Evolutionary conservation across 2,329 filamentous ascomycete genomes (phyloP).

Genomic region (Trichoderma koningiopsis): DNA sequence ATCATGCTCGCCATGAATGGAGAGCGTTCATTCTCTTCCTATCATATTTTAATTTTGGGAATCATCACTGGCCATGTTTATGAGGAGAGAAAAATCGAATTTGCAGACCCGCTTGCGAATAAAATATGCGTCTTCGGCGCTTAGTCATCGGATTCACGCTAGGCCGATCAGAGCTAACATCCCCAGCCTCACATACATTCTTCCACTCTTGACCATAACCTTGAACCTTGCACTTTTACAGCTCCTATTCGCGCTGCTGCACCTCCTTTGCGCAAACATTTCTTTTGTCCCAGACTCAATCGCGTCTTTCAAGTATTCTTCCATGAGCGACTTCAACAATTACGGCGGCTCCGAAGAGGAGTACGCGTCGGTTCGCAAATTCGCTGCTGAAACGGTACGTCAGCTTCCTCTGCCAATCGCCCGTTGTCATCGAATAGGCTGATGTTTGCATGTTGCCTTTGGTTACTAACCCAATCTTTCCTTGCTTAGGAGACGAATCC

Average conservation of each 20-base stretch:
- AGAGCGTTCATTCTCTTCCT: constrained; percentile 69
- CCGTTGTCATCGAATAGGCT: background rate
- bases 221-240: constrained; percentile 18
- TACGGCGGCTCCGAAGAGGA: constrained; percentile 78
- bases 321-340: constrained; percentile 70
- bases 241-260: background rate
- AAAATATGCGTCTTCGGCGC: constrained; percentile 31
- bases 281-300: background rate
- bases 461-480: constrained; percentile 30
- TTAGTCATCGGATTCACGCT: constrained; percentile 33
- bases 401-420: background rate
- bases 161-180: background rate
- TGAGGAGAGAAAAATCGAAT: constrained; percentile 34
- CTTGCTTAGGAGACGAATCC: constrained; percentile 62
- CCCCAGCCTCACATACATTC: constrained; percentile 12
- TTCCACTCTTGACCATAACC: constrained; percentile 4
- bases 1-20: constrained; percentile 57
- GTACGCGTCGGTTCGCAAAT: constrained; percentile 77
- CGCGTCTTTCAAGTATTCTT: constrained; percentile 24
- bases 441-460: background rate
- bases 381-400: constrained; percentile 73
- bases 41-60: constrained; percentile 58
- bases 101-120: constrained; percentile 5
- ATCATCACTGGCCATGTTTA: constrained; percentile 62
- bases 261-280: background rate